A percentile compares a stretch with the other conserved stretches of the same genome.
phyloP scores from a whole-genome alignment of 768 basidiomycete species.

The Boletus vinaceobasis region DNA sequence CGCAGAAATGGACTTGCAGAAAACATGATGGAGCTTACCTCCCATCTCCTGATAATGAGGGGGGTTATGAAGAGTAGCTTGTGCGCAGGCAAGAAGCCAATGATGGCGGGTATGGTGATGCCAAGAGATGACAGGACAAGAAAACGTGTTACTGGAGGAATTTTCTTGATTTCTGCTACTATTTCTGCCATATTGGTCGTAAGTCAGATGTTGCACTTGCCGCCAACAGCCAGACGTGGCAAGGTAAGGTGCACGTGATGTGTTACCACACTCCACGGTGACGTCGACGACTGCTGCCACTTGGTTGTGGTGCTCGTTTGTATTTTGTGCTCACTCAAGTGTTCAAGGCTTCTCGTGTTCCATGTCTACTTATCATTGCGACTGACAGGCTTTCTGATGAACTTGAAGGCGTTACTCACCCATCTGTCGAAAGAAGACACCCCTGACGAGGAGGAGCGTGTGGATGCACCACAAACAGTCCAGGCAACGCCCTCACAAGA shows the following conservation, averaged over 20 bases:
- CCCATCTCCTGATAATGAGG: constrained; percentile 43
- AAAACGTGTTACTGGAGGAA: constrained; percentile 80
- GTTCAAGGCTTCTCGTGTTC: neutral
- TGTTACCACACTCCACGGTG: no score
- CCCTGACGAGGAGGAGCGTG: constrained; percentile 18
- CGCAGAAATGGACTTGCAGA: neutral
- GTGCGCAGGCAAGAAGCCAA: constrained; percentile 52
- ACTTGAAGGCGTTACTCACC: constrained; percentile 6
- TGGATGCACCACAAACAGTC: neutral
- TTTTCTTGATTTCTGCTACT: constrained; percentile 66
- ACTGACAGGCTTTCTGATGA: constrained; percentile 8
- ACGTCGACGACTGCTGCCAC: no score
- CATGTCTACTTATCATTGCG: constrained; percentile 2
- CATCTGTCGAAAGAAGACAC: constrained; percentile 6
- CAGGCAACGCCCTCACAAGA: neutral
- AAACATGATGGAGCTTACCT: constrained; percentile 41
- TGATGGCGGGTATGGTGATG: constrained; percentile 55
- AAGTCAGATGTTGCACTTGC: neutral
- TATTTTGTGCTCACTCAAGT: no score
- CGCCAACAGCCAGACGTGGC: neutral
- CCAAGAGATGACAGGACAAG: constrained; percentile 57
- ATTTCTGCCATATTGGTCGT: constrained; percentile 42
- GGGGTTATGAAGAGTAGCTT: constrained; percentile 50
- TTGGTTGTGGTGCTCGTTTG: no score
- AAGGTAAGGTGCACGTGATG: constrained; percentile 4